Base-by-base conservation (phyloP, 179 eudicot genomes). In the Beta lomatogona region DNA sequence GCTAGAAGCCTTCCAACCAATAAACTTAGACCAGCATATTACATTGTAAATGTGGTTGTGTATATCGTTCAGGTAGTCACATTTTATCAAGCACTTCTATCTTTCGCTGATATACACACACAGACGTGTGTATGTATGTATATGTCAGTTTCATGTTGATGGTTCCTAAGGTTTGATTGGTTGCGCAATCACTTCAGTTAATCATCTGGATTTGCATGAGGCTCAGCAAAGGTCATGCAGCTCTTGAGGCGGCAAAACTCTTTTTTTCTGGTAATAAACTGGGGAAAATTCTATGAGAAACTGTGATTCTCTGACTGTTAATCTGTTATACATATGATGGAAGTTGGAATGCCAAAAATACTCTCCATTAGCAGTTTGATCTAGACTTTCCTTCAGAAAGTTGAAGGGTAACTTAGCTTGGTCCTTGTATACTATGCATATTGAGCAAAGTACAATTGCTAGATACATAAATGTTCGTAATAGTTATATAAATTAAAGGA, bases 1-100 rank as follows among this genome's bases (percentile, higher is more conserved):
- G 97, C 97, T 79, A 92, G 91, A 89, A 87, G 91, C 81, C 89
- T 91, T 72, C 93, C 97, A 10, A 83, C 86, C 5, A 91, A 89
- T 70, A 89, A 84, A 81, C 90, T 94, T 73, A 88, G 91, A 82
- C 90, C 91, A 2, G 83, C 86, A 58, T 94, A 94, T 81, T 82
- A 88, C 73, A 66, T 64, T 67, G 83, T 91, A 68, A 93, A 93
- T 77, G 92, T 87, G 64, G 73, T 79, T 13, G 84, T 92, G 60
- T 93, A 92, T 76, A 50, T 91, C 80, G 79, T 86, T 68, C 94
- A 93, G 97, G 97, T 93, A 59, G 61, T 45, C 15, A 36, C 9
- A 12, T 54, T 16, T 41, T 12, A 18, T 41, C 8, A n/a, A 46
- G 66, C 57, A 3, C 52, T 58, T 36, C 48, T 52, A 11, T 57